Evolutionary conservation across 108 stramenopile species (phyloP).

Genomic region (Licmophora abbreviata): DNA sequence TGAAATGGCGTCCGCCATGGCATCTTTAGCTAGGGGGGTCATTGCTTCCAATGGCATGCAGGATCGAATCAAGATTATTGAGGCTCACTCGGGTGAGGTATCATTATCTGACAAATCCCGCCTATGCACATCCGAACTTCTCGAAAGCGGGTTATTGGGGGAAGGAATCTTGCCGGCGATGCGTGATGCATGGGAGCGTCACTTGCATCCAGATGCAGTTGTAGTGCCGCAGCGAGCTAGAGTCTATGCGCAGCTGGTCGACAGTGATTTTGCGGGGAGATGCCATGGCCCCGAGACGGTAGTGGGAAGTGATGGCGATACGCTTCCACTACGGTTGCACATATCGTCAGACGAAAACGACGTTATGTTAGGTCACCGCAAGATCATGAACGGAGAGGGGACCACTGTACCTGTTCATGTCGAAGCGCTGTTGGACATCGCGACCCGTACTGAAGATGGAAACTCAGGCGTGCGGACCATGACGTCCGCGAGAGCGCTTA

Average conservation of each 20-base stretch:
- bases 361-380: no score
- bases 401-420: slow-evolving; percentile 34
- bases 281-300: neutral
- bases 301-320: neutral
- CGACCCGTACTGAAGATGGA: neutral
- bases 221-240: slow-evolving; percentile 61
- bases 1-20: slow-evolving; percentile 82
- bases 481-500: slow-evolving; percentile 21
- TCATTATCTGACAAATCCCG: slow-evolving; percentile 10
- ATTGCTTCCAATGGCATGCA: slow-evolving; percentile 29
- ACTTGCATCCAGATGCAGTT: slow-evolving; percentile 46
- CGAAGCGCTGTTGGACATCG: slow-evolving; percentile 2
- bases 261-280: slow-evolving; percentile 6
- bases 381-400: neutral
- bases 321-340: neutral
- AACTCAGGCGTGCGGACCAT: no score
- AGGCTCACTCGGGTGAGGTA: slow-evolving; percentile 58
- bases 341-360: neutral
- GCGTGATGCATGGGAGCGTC: slow-evolving; percentile 74
- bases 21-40: slow-evolving; percentile 39
- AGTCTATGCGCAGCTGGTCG: slow-evolving; percentile 55
- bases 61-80: slow-evolving; percentile 29
- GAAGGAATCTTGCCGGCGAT: slow-evolving; percentile 74
- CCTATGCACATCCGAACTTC: slow-evolving; percentile 66
- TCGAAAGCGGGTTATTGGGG: slow-evolving; percentile 73